Conservation (phyloP, 768 basidiomycete species). For the Trametes cubensis region DNA sequence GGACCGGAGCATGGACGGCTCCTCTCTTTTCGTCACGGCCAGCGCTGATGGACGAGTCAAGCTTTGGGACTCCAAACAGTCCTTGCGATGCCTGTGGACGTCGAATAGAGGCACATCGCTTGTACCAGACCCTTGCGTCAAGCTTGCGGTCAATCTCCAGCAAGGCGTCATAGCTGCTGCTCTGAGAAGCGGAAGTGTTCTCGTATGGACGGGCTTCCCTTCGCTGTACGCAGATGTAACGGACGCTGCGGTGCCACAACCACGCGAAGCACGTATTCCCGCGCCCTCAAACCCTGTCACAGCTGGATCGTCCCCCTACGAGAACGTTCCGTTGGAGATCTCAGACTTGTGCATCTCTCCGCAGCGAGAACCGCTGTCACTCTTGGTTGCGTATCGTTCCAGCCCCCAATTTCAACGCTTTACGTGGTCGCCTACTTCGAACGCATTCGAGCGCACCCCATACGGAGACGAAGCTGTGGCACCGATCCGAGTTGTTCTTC, state of each 20-base stretch:
- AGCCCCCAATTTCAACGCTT: slow-evolving; percentile 57
- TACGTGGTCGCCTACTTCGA: slow-evolving; percentile 37
- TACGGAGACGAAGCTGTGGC: slow-evolving; percentile 60
- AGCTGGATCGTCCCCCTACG: slow-evolving; percentile 6
- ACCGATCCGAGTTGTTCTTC: slow-evolving; percentile 50
- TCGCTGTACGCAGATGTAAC: slow-evolving; percentile 17
- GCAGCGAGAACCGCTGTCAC: slow-evolving; percentile 22
- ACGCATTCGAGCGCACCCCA: slow-evolving; percentile 37
- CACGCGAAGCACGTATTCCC: slow-evolving; percentile 22
- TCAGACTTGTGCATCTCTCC: slow-evolving; percentile 13
- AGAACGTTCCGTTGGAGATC: slow-evolving; percentile 1
- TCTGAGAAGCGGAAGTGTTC: slow-evolving; percentile 57
- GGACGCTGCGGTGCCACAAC: slow-evolving; percentile 9
- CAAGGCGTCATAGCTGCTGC: slow-evolving; percentile 53
- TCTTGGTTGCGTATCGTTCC: slow-evolving; percentile 57
- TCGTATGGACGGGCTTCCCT: slow-evolving; percentile 54
- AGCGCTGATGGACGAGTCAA: slow-evolving; percentile 70
- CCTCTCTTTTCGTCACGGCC: slow-evolving; percentile 48
- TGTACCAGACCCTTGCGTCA: slow-evolving; percentile 52
- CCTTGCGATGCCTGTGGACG: slow-evolving; percentile 62
- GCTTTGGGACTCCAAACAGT: slow-evolving; percentile 64
- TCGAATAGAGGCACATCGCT: slow-evolving; percentile 45
- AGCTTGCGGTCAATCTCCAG: slow-evolving; percentile 48
- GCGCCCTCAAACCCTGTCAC: slow-evolving; percentile 11
- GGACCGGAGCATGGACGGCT: slow-evolving; percentile 26